Percentiles rank a stretch among this genome's conserved stretches.
Evolutionary conservation across 2,329 filamentous ascomycete genomes (phyloP).

Genomic region (Pestalotiopsis sp.): DNA sequence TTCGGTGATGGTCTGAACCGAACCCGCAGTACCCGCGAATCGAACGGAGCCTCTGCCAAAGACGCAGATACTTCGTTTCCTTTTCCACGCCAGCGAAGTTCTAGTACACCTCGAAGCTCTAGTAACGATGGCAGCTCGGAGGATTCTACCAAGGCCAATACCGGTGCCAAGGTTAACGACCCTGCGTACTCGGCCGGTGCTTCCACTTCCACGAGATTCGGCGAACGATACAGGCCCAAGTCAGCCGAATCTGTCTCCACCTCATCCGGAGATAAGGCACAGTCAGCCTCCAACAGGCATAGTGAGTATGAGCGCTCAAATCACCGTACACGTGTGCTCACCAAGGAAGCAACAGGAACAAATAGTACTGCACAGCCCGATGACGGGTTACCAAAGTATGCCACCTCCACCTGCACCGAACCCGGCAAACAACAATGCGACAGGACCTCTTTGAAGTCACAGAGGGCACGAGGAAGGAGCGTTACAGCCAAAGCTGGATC

Average conservation of each 20-base stretch:
- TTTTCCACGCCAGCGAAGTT: constrained; percentile 29
- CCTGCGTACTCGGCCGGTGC: constrained; percentile 9
- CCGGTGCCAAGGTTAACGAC: constrained; percentile 15
- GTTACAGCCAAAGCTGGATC: background rate
- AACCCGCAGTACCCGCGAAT: constrained; percentile 48
- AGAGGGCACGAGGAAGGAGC: background rate
- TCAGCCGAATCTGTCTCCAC: constrained; percentile 7
- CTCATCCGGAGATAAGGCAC: constrained; percentile 2
- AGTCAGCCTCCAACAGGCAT: background rate
- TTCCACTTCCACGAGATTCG: constrained; percentile 18
- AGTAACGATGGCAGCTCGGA: constrained; percentile 31
- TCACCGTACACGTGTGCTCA: background rate
- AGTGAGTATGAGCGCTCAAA: background rate
- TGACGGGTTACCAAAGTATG: constrained; percentile 52
- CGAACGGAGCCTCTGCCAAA: constrained; percentile 25
- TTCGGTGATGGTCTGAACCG: constrained; percentile 50
- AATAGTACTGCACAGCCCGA: constrained; percentile 26
- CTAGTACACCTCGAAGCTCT: constrained; percentile 29
- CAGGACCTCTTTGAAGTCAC: constrained; percentile 3
- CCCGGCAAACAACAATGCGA: background rate
- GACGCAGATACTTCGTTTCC: constrained; percentile 19
- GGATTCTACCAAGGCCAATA: constrained; percentile 19
- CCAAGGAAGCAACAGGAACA: constrained; percentile 17
- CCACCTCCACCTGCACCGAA: constrained; percentile 21
- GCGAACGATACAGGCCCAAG: constrained; percentile 24